A percentile compares a stretch with the other conserved stretches of the same genome.
phyloP scores from a whole-genome alignment of 1,284 basidiomycete species.

The Agaricales sp. region DNA sequence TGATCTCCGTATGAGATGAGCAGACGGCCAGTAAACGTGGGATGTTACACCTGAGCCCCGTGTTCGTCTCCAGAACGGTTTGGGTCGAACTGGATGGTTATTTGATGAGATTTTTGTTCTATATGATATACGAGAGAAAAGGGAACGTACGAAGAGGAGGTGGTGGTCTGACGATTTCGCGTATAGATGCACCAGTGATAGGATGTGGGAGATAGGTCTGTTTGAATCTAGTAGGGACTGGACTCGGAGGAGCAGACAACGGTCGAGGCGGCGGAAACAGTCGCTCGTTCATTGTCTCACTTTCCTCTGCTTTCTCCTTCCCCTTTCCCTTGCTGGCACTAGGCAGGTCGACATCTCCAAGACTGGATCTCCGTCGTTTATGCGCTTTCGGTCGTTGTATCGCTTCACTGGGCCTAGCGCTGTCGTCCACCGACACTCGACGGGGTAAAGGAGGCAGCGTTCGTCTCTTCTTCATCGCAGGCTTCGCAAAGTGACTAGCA shows the following conservation, averaged over 20 bases:
- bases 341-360: not conserved
- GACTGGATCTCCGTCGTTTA: not conserved
- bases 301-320: not conserved
- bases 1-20: not conserved
- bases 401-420: not conserved
- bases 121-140: not conserved
- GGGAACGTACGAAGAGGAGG: constrained; percentile 1
- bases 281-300: not conserved
- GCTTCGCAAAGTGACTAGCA: not conserved
- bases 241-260: not conserved
- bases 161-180: not conserved
- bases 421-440: no score
- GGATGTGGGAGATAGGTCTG: not conserved
- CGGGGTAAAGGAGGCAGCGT: not conserved
- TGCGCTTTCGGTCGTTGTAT: no score
- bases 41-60: not conserved
- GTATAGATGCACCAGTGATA: not conserved
- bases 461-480: not conserved
- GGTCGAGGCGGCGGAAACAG: not conserved
- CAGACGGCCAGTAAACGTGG: not conserved
- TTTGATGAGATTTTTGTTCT: no score
- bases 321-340: not conserved
- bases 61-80: constrained; percentile 1
- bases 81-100: not conserved
- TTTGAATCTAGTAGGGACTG: not conserved